Evolutionary conservation across 164 flowering plant genomes (phyloP), one percentile per base, ranked within the genome.

Genomic region (Vitis riparia): DNA sequence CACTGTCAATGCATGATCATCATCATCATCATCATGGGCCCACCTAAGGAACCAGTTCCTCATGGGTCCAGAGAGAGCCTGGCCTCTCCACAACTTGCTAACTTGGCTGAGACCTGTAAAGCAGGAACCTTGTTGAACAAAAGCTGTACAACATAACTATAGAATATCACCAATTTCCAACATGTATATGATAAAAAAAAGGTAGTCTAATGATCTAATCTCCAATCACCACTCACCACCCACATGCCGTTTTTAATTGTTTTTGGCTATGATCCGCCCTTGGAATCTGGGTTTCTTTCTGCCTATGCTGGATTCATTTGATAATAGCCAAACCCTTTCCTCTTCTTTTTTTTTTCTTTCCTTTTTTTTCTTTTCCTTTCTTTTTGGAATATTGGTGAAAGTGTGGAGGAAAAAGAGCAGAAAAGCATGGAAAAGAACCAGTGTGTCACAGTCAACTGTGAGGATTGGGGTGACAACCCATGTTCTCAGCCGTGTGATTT

Each of bases 91-190:
- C 7, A 68, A 15, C 27, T 67, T 71, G 62, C 63, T 68, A 27
- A 74, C 77, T 65, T 65, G 67, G 62, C 44, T 71, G 74, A 71
- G 71, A 80, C 86, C 86, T 82, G 83, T 78, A 84, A 86, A 82
- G 85, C 65, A 72, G 80, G 77, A 73, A 66, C 5, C 67, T 61
- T 76, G 85, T 71, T 71, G 74, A 51, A 69, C 56, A 72, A 86
- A 84, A 70, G 50, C 66, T 50, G 56, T 51, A 71, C 82, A 52
- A 68, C 44, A 48, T 37, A 1, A 1, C 44, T 37, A 37, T 37
- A 3, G 7, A 37, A 37, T 37, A 6, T 37, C 7, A 37, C 0
- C 44, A 37, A 37, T 37, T 37, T 37, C 44, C 44, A 37, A 37
- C 44, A 37, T 3, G 44, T 37, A 37, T 37, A 37, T 37, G 44